Base-by-base conservation (phyloP, 148 eudicot genomes). In the Drosera capensis region DNA sequence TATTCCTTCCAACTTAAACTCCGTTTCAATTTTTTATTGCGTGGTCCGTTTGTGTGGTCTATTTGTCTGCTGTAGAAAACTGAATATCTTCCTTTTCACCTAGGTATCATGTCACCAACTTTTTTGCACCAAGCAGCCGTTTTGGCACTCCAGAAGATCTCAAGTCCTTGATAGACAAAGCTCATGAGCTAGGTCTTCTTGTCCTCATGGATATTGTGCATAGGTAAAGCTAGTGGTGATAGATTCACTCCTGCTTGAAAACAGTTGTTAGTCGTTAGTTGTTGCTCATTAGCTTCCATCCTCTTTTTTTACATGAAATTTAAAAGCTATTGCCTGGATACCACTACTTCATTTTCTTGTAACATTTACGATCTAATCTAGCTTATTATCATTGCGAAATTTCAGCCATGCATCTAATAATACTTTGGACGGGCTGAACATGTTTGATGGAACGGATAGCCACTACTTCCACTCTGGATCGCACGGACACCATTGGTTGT, bases 141-240 rank as follows among this genome's bases (percentile, higher is more conserved):
- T 90, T 69, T 71, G 99, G 95, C 41, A 80, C 93, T 56, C 99
- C 95, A 11, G 99, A 90, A 51, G 99, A 90, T 52, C 88, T 90
- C 13, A 90, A 90, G 57, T 90, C 99, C 56, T 56, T 90, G 71
- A 85, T 90, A 51, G 99, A 90, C 65, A 84, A 57, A 81, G 99
- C 99, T 72, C 99, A 90, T 62, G 95, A 84, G 72, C 62, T 90
- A 29, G 99, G 94, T 58, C 55, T 90, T 62, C 68, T 84, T 57
- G 99, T 85, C 52, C 85, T 90, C 39, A 85, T 90, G 99, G 99
- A 90, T 74, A 71, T 90, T 49, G 99, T 90, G 57, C 99, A 90
- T 71, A 90, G 97, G 97, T 80, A 78, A 51, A 34, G 12, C n/a
- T n/a, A n/a, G n/a, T n/a, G n/a, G n/a, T n/a, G n/a, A n/a, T n/a